phyloP scores from a whole-genome alignment of 2,329 filamentous ascomycete genomes.

The Pseudopyricularia javanii region DNA sequence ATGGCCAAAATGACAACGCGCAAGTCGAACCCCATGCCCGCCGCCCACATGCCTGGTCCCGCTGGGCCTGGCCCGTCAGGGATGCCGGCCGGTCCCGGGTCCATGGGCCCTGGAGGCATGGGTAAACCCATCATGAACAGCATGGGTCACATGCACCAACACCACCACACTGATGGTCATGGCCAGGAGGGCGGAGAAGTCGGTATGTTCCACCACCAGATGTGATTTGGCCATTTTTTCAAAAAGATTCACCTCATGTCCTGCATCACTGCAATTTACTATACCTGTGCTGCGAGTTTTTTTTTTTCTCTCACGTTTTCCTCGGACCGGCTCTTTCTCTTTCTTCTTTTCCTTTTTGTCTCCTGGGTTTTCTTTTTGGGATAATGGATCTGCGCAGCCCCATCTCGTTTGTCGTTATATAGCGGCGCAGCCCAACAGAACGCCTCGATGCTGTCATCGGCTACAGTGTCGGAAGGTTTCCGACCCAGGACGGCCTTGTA shows the following conservation, averaged over 20 bases:
- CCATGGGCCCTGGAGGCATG: conserved; percentile 50
- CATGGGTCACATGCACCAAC: conserved; percentile 63
- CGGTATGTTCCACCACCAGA: conserved; percentile 96
- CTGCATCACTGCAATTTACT: conserved; percentile 13
- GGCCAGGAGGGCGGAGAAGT: conserved; percentile 64
- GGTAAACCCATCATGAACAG: conserved; percentile 53
- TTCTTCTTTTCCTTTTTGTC: conserved; percentile 4
- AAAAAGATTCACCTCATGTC: neutral
- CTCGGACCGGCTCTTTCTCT: conserved; percentile 9
- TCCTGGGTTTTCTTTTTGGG: neutral
- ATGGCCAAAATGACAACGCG: conserved; percentile 94
- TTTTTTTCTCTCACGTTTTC: conserved; percentile 11
- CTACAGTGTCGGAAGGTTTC: conserved; percentile 2
- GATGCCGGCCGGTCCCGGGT: conserved; percentile 48
- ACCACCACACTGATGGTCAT: conserved; percentile 59
- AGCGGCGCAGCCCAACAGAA: conserved; percentile 2
- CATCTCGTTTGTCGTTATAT: conserved; percentile 3
- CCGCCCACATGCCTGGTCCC: conserved; percentile 19
- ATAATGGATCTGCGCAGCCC: conserved; percentile 2
- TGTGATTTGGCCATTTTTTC: conserved; percentile 45
- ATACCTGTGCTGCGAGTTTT: conserved; percentile 19
- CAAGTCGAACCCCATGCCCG: conserved; percentile 18
- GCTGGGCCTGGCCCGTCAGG: conserved; percentile 33
- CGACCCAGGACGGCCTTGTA: conserved; percentile 1
- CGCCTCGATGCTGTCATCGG: conserved; percentile 1